Evolutionary conservation across 2,329 filamentous ascomycete species (phyloP).

Genomic region (Alternaria incomplexa): DNA sequence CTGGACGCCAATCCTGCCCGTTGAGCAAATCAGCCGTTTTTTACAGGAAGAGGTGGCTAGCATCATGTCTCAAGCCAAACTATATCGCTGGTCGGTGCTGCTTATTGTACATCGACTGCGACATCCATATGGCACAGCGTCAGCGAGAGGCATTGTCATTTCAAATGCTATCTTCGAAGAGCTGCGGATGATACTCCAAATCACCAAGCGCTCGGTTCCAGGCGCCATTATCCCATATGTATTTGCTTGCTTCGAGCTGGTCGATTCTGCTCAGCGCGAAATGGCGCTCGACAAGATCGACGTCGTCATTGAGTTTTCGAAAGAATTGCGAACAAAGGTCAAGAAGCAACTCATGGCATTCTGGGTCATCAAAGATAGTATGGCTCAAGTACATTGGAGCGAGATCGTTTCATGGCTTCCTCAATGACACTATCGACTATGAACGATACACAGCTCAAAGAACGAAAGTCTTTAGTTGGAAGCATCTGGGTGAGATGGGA

Average conservation of each 20-base stretch:
- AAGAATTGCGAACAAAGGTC: not conserved
- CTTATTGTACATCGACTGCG: conserved; percentile 9
- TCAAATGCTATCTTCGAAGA: conserved; percentile 7
- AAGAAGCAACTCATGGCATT: conserved; percentile 7
- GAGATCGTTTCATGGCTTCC: conserved; percentile 6
- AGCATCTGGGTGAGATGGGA: not conserved
- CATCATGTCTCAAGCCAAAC: conserved; percentile 2
- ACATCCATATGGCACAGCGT: conserved; percentile 6
- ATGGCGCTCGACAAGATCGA: not conserved
- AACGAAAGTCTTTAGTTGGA: fast-evolving
- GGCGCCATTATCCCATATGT: not conserved
- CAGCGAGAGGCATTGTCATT: not conserved
- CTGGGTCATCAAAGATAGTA: conserved; percentile 6
- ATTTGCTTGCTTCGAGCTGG: conserved; percentile 8
- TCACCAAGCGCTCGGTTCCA: not conserved
- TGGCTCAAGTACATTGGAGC: conserved; percentile 5
- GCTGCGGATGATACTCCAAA: not conserved
- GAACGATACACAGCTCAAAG: not conserved
- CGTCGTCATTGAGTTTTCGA: not conserved
- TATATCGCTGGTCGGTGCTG: conserved; percentile 5
- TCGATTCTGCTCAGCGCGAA: not conserved
- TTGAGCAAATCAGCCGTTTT: not conserved
- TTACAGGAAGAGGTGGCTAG: conserved; percentile 6
- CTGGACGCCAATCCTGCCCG: conserved; percentile 4
- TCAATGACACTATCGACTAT: not conserved